These are phyloP conservation scores for Epichloe sp. DNA, from an alignment of 2,329 filamentous ascomycete genomes.

Conservation along the genomic window DNA sequence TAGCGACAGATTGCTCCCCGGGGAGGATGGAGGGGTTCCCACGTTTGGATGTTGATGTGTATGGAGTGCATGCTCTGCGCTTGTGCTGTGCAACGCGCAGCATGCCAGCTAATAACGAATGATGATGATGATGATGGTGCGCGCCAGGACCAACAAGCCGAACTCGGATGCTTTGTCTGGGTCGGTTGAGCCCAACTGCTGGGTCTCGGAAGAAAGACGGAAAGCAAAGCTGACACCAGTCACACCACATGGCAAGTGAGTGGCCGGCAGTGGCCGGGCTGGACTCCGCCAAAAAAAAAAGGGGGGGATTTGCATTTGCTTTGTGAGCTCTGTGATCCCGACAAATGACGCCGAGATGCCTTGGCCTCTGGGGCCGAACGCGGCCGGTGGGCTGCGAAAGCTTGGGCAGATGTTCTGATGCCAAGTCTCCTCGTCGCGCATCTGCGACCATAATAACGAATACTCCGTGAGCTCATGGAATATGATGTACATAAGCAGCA, in stretches of 20 bases:
- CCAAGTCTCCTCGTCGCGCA: neutral
- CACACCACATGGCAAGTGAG: neutral
- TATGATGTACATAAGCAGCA: neutral
- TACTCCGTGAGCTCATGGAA: neutral
- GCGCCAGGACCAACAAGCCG: neutral
- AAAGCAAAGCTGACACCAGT: neutral
- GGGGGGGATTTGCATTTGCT: neutral
- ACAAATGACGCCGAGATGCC: neutral
- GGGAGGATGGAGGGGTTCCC: neutral
- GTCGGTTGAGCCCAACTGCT: neutral
- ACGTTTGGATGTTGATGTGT: neutral
- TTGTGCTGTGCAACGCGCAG: neutral
- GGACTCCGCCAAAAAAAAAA: too few species aligned
- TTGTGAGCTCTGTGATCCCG: neutral
- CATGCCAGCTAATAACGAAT: neutral
- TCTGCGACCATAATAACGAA: too few species aligned
- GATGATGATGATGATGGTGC: neutral
- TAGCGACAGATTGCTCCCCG: neutral
- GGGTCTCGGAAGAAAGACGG: neutral
- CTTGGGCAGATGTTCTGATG: neutral
- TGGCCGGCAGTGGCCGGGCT: too few species aligned
- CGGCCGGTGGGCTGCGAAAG: conserved; percentile 2
- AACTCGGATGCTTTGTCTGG: conserved; percentile 3
- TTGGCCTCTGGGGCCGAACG: conserved; percentile 3
- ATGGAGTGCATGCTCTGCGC: neutral